Conservation (phyloP, 1,139 yeast species). For the Candida sp. region DNA sequence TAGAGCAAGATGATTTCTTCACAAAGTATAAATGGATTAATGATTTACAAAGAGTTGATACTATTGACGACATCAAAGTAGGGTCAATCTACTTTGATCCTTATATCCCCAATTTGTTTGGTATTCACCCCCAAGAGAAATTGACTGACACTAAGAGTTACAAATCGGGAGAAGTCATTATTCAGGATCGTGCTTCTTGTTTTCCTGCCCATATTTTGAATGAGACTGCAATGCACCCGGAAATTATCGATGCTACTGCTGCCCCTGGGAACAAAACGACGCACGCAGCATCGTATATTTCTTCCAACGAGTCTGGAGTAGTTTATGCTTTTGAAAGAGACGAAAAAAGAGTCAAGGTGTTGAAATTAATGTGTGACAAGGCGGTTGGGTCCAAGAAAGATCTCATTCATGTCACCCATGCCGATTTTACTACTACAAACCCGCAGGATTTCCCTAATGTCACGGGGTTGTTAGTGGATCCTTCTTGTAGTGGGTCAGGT, state of each 20-base stretch:
- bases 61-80: conserved; percentile 43
- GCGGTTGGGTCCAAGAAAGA: conserved; percentile 59
- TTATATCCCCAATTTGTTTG: conserved; percentile 72
- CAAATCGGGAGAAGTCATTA: conserved; percentile 71
- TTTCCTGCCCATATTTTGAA: conserved; percentile 86
- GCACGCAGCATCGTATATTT: conserved; percentile 69
- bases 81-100: conserved; percentile 70
- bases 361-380: conserved; percentile 71
- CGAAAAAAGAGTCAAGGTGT: conserved; percentile 62
- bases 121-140: conserved; percentile 73
- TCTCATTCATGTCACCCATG: conserved; percentile 68
- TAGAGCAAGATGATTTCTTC: conserved; percentile 37
- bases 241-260: conserved; percentile 89
- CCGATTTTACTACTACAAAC: conserved; percentile 73
- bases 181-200: conserved; percentile 96
- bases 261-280: conserved; percentile 99
- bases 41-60: conserved; percentile 45
- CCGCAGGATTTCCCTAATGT: conserved; percentile 64
- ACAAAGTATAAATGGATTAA: conserved; percentile 36
- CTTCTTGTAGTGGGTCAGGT: conserved; percentile 98
- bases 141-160: conserved; percentile 67
- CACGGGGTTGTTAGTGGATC: conserved; percentile 87
- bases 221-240: conserved; percentile 48
- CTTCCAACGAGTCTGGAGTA: conserved; percentile 23
- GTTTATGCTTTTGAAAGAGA: conserved; percentile 91